Evolutionary conservation across 2,329 filamentous ascomycete genomes (phyloP), one percentile per base, ranked within the genome.

Genomic region (Madurella fahalii): DNA sequence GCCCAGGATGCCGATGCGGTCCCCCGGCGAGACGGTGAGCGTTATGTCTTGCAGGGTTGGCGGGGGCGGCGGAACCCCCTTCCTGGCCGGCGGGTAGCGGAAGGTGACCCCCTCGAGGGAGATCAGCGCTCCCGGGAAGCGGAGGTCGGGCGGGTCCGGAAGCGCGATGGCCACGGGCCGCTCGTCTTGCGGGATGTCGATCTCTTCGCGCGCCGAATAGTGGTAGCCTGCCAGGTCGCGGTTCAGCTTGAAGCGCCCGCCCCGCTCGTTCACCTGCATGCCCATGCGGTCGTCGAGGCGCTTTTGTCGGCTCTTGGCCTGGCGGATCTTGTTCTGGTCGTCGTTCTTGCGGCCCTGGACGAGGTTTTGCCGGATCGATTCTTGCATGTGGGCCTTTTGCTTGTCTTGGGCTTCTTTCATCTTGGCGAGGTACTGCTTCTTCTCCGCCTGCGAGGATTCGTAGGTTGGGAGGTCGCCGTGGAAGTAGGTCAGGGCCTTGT

Each of bases 331-430:
- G 67, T 93, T 93, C 62, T 91, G 86, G 64, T 95, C 90, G 31
- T 90, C 88, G 25, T 85, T 86, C 46, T 84, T 84, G 67, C 86
- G 88, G 7, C 89, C 90, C 17, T 86, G 81, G 60, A 85, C 86
- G 64, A 90, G 80, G 61, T 89, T 93, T 56, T 85, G 81, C 17
- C 81, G 77, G 48, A 95, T 90, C 0, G 85, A 88, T 62, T 88
- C 82, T 69, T 93, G 85, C 58, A 95, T 89, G 64, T 94, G 89
- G 2, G 87, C 83, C 52, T 84, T 86, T 67, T 95, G 89, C 66
- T 83, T 85, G 52, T 94, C 89, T 65, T 93, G 86, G 0, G 89
- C 88, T 18, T 90, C 88, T 64, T 89, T 89, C 86, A 94, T 88
- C 61, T 85, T 84, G 15, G 76, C 79, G 61, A 91, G 76, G 68